phyloP scores from a whole-genome alignment of 768 basidiomycete genomes.

The Phanerochaete sordida region DNA sequence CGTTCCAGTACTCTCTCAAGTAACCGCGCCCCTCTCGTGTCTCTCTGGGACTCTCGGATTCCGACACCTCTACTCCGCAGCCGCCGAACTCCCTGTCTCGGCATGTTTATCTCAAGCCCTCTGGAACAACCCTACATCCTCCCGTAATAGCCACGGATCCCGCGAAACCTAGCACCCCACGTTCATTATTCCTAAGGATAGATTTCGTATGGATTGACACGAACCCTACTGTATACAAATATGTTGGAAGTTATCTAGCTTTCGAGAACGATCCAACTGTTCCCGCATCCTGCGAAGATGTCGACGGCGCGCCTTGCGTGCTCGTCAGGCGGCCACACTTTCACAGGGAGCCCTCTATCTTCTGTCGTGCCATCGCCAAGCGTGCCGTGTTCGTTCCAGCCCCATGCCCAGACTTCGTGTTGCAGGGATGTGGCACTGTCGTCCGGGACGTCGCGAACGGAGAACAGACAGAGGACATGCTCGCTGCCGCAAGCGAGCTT shows the following conservation, averaged over 20 bases:
- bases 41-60: background rate
- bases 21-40: background rate
- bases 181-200: background rate
- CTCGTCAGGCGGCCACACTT: constrained; percentile 47
- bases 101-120: background rate
- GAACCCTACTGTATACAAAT: background rate
- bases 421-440: background rate
- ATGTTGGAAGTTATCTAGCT: constrained; percentile 1
- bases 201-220: background rate
- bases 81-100: background rate
- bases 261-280: constrained; percentile 41
- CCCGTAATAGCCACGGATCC: constrained; percentile 5
- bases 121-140: background rate
- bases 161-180: background rate
- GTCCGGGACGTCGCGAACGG: constrained; percentile 5
- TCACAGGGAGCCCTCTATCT: constrained; percentile 48
- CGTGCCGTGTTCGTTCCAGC: constrained; percentile 99
- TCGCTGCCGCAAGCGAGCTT: constrained; percentile 77
- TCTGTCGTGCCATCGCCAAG: constrained; percentile 63
- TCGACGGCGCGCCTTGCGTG: constrained; percentile 6
- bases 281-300: constrained; percentile 51
- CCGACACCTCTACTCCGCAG: background rate
- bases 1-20: constrained; percentile 20
- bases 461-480: constrained; percentile 54
- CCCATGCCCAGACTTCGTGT: constrained; percentile 77